Base-by-base conservation (phyloP, 805 yeast species). In the Saturnispora galanensis region DNA sequence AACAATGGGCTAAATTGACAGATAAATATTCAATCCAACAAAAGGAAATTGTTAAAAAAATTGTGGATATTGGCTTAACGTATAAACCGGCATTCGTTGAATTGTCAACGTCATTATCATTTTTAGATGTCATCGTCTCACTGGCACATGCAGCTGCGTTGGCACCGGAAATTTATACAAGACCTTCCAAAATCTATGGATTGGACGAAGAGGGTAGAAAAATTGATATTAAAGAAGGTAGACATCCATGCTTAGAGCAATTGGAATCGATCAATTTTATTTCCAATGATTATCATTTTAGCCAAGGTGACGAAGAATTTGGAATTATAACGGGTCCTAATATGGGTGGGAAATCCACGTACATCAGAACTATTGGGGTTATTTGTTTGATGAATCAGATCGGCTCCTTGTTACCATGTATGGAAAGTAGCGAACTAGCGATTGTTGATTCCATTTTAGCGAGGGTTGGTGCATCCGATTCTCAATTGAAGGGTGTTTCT, bases 401-500 rank as follows among this genome's bases (percentile, higher is more conserved):
- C 16, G 97, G 97, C 1, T 82, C 93, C 47, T 89, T 82, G 57
- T 78, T 89, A 21, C 98, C 98, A 2, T 81, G 83, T 49, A 66
- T 67, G 10, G 70, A 68, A 34, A 79, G 71, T 31, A 89, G 96
- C 0, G 89, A 86, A 55, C 60, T 93, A 21, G 79, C 87, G 10
- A 69, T 93, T 2, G 87, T 90, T 50, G 98, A 93, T 64, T 87
- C 96, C 2, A 82, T 93, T 5, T 71, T 93, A 48, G 94, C 97
- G 11, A 78, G 98, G 58, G 96, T 93, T n/a, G 98, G 98, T 10
- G 97, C 98, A 2, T 95, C 97, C 10, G 98, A 93, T 61, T 90
- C 97, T 0, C 98, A 93, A 64, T 70, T 93, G 57, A 89, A 90
- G 63, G 98, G 98, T 21, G 86, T 93, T 28, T 89, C 97, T 0